Percentiles rank a stretch among this genome's conserved stretches.
These are phyloP conservation scores for Cystobasidium sp. DNA, from an alignment of 1,284 basidiomycete species.

Conservation along the genomic window DNA sequence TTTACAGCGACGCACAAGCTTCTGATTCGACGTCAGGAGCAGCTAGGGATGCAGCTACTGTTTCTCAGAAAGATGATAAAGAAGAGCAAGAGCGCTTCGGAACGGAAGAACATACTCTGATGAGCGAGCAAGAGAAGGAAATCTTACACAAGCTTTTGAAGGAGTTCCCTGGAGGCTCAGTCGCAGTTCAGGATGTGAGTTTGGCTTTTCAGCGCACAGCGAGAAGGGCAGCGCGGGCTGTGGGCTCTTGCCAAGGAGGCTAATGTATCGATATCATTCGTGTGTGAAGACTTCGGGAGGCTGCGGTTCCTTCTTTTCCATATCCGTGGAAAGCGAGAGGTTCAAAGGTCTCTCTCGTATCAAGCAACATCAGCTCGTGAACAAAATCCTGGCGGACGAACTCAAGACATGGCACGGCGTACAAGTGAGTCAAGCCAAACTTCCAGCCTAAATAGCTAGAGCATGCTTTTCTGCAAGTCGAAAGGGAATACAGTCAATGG, in stretches of 20 bases:
- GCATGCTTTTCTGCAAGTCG: too few species aligned
- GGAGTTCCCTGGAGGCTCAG: constrained; percentile 47
- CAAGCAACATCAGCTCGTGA: constrained; percentile 93
- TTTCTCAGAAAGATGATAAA: constrained; percentile 29
- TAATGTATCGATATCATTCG: too few species aligned
- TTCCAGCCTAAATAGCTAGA: neutral
- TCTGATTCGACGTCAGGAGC: constrained; percentile 17
- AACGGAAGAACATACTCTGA: constrained; percentile 33
- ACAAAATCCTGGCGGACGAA: constrained; percentile 82
- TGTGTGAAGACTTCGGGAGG: too few species aligned
- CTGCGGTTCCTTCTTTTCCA: constrained; percentile 95
- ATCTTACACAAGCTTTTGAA: constrained; percentile 34
- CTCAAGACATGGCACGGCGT: constrained; percentile 91
- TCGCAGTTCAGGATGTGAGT: constrained; percentile 80
- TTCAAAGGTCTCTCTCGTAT: constrained; percentile 87
- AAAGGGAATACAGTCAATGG: too few species aligned
- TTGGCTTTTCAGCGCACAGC: too few species aligned
- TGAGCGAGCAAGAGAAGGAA: constrained; percentile 44
- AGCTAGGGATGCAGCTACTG: constrained; percentile 19
- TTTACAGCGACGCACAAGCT: constrained; percentile 24
- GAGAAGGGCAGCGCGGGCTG: too few species aligned
- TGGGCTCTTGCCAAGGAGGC: too few species aligned
- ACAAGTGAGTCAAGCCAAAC: constrained; percentile 67
- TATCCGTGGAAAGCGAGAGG: constrained; percentile 77
- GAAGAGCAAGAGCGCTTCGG: constrained; percentile 7